Evolutionary conservation across 805 yeast genomes (phyloP).

Genomic region (Barnettozyma vustinii): DNA sequence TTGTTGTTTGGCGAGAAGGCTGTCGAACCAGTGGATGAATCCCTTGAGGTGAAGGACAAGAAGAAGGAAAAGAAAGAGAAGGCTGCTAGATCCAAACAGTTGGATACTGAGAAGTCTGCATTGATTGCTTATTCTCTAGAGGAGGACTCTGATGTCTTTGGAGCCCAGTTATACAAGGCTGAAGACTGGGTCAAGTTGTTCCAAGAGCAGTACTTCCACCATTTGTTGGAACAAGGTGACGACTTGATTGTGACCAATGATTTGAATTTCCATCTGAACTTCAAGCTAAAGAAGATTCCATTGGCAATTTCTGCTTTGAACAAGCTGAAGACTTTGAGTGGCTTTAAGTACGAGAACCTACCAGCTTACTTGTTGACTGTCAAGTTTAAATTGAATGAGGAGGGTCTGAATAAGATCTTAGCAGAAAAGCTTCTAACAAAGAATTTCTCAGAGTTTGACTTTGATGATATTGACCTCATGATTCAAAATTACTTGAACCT

Average conservation of each 20-base stretch:
- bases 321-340: slow-evolving; percentile 19
- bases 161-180: slow-evolving; percentile 35
- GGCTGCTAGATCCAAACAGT: slow-evolving; percentile 46
- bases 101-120: slow-evolving; percentile 45
- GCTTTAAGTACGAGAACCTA: slow-evolving; percentile 14
- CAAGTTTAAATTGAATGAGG: slow-evolving; percentile 16
- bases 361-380: slow-evolving; percentile 19
- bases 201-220: slow-evolving; percentile 35
- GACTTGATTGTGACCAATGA: slow-evolving; percentile 29
- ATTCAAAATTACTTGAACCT: slow-evolving; percentile 12
- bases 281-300: slow-evolving; percentile 22
- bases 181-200: slow-evolving; percentile 41
- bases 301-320: slow-evolving; percentile 17
- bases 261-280: slow-evolving; percentile 21
- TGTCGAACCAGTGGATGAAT: slow-evolving; percentile 9
- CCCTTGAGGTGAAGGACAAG: slow-evolving; percentile 24
- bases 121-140: slow-evolving; percentile 29
- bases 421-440: slow-evolving; percentile 23
- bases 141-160: slow-evolving; percentile 57
- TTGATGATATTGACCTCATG: slow-evolving; percentile 10
- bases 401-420: slow-evolving; percentile 20
- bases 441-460: slow-evolving; percentile 18
- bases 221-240: slow-evolving; percentile 37
- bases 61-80: slow-evolving; percentile 57
- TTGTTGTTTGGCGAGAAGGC: slow-evolving; percentile 33